Evolutionary conservation across 345 rosid genomes (phyloP).

Genomic region (Gossypium australe): DNA sequence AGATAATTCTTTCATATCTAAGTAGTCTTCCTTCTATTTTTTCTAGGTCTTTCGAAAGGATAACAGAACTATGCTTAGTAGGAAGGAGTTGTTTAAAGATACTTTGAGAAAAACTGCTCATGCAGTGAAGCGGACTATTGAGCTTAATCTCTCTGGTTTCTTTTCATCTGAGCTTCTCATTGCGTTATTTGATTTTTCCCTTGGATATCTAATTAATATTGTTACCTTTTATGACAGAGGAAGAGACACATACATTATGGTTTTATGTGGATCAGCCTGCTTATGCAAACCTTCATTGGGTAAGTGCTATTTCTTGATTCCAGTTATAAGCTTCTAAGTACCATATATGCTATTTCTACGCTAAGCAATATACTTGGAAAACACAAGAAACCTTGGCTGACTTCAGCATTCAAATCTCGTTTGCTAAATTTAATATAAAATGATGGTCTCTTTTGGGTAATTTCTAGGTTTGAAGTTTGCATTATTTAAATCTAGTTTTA

Average conservation of each 20-base stretch:
- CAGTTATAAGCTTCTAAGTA: not conserved
- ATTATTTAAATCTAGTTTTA: not conserved
- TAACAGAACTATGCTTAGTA: slow-evolving; percentile 51
- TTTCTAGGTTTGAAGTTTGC: not conserved
- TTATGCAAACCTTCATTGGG: not conserved
- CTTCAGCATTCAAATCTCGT: not conserved
- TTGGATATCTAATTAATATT: not conserved
- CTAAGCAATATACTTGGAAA: not conserved
- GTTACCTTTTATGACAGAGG: not conserved
- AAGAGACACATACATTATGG: not conserved
- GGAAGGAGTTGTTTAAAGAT: slow-evolving; percentile 91
- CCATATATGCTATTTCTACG: not conserved
- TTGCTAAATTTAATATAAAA: not conserved
- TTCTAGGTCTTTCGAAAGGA: slow-evolving; percentile 73
- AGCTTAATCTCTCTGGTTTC: slow-evolving; percentile 79
- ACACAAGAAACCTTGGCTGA: not conserved
- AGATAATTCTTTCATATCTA: not conserved
- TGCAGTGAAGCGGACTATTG: slow-evolving; percentile 77
- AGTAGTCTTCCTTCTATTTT: not conserved
- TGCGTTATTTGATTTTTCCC: not conserved
- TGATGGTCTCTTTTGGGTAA: not conserved
- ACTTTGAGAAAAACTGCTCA: slow-evolving; percentile 75
- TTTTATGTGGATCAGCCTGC: slow-evolving; percentile 8
- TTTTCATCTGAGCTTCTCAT: not conserved
- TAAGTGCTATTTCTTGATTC: not conserved